Evolutionary conservation across 1,284 basidiomycete species (phyloP).

Genomic region (Takashimella koratensis): DNA sequence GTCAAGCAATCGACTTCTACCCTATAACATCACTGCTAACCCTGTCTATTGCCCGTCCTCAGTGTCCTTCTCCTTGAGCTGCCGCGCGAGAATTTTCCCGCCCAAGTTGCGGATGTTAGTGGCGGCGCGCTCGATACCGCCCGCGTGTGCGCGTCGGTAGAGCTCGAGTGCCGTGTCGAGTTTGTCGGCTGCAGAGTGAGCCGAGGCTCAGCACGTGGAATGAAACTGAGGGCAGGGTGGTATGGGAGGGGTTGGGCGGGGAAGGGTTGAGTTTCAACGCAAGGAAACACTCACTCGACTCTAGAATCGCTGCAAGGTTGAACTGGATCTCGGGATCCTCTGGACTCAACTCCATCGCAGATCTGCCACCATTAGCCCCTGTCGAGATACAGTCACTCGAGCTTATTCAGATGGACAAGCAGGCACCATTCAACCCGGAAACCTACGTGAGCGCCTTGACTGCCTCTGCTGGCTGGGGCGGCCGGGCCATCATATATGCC

Average conservation of each 20-base stretch:
- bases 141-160: conserved; percentile 43
- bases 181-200: conserved; percentile 37
- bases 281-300: conserved; percentile 38
- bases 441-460: conserved; percentile 78
- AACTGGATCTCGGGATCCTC: conserved; percentile 93
- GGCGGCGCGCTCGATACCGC: conserved; percentile 46
- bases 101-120: conserved; percentile 47
- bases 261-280: background rate
- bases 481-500: conserved; percentile 84
- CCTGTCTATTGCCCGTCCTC: too few relatives aligned
- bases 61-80: conserved; percentile 15
- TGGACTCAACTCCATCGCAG: conserved; percentile 77
- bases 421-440: too few relatives aligned
- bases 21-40: too few relatives aligned
- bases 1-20: too few relatives aligned
- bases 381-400: background rate
- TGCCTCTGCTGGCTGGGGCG: conserved; percentile 82
- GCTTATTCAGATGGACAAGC: background rate
- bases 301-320: conserved; percentile 65
- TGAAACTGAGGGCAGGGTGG: background rate
- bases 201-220: conserved; percentile 5
- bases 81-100: conserved; percentile 39
- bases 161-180: conserved; percentile 43
- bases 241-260: background rate
- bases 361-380: too few relatives aligned